These are phyloP conservation scores for Picea abies DNA, from an alignment of 83 land plant genomes.

Conservation along the genomic window DNA sequence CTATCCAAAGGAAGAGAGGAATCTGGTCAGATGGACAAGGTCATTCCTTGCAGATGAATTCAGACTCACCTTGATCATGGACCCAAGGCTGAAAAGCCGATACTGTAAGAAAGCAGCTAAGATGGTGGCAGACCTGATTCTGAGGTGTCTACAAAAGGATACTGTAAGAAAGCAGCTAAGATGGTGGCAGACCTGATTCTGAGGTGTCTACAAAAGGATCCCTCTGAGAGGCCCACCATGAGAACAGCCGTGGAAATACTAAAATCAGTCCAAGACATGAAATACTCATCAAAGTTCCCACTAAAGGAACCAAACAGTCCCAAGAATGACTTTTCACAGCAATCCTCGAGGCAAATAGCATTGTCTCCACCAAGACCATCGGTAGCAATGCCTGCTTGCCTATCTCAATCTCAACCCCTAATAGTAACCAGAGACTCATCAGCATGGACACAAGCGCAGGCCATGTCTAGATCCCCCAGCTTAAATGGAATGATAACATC, in stretches of 20 bases:
- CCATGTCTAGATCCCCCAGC: conserved; percentile 64
- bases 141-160: conserved; percentile 76
- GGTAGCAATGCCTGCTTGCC: not conserved
- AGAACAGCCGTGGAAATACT: conserved; percentile 64
- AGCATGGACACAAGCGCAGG: conserved; percentile 22
- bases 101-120: conserved; percentile 62
- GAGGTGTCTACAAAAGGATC: conserved; percentile 70
- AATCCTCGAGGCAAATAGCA: conserved; percentile 11
- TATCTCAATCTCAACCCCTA: conserved; percentile 20
- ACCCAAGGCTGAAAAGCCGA: conserved; percentile 78
- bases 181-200: conserved; percentile 70
- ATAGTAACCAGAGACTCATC: conserved; percentile 13
- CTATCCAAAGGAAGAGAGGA: conserved; percentile 69
- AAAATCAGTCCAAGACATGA: conserved; percentile 63
- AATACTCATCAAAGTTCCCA: conserved; percentile 52
- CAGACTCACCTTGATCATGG: conserved; percentile 76
- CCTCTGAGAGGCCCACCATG: conserved; percentile 79
- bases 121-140: conserved; percentile 68
- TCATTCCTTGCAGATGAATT: conserved; percentile 73
- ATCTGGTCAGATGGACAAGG: conserved; percentile 75
- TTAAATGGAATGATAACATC: conserved; percentile 44
- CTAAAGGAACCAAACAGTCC: conserved; percentile 56
- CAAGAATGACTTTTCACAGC: conserved; percentile 9
- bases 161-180: conserved; percentile 56
- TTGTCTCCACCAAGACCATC: conserved; percentile 8